Conservation (phyloP, 495 filamentous ascomycete species). For the Parachaetomium inaequale region DNA sequence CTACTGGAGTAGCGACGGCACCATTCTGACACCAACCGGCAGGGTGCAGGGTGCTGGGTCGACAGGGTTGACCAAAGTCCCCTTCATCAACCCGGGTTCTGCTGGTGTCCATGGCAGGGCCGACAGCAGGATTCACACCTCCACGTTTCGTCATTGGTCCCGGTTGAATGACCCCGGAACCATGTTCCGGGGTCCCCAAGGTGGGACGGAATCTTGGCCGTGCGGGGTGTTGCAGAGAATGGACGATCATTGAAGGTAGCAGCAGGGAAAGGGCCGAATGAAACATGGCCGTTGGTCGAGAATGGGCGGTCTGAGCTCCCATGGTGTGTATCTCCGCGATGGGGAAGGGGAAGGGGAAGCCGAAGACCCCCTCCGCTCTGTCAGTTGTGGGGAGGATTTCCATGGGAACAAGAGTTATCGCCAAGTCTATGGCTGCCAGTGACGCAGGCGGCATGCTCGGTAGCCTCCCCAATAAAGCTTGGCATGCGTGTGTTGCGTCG, state of each 20-base stretch:
- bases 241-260: neutral
- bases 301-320: neutral
- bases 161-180: conserved; percentile 12
- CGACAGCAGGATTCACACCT: neutral
- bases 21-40: neutral
- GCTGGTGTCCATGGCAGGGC: neutral
- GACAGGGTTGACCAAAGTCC: neutral
- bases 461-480: neutral
- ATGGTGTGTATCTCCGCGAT: neutral
- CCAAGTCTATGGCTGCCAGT: neutral
- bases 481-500: neutral
- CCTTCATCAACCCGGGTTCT: neutral
- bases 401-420: neutral
- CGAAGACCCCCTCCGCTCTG: neutral
- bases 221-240: conserved; percentile 11
- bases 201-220: neutral
- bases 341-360: neutral
- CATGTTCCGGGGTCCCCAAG: neutral
- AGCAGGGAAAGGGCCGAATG: conserved; percentile 9
- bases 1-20: neutral
- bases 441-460: conserved; percentile 4
- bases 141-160: conserved; percentile 3
- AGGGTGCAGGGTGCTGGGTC: neutral
- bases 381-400: neutral
- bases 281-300: neutral